phyloP scores from a whole-genome alignment of 1,284 basidiomycete species.

The Boletus mariae region DNA sequence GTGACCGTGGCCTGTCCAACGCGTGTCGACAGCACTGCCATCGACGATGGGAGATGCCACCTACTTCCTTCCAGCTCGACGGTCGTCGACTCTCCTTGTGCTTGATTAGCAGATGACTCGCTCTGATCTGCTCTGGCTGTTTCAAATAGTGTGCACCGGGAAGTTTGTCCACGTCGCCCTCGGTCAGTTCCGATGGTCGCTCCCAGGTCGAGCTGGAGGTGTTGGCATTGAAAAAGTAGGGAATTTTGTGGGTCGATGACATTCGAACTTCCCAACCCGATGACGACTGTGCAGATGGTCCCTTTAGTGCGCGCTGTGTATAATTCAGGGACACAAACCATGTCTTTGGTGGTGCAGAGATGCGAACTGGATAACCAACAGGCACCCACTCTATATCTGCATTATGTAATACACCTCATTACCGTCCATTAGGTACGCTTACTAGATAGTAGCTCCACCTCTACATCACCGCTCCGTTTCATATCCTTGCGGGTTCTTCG shows the following conservation, averaged over 20 bases:
- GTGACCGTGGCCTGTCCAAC: conserved; percentile 70
- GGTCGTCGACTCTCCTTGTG: conserved; percentile 85
- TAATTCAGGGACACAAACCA: conserved; percentile 16
- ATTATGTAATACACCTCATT: conserved; percentile 23
- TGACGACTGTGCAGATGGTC: conserved; percentile 18
- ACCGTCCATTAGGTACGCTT: conserved; percentile 17
- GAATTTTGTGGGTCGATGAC: conserved; percentile 74
- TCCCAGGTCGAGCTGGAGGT: conserved; percentile 84
- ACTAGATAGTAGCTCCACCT: conserved; percentile 6
- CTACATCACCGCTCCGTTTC: conserved; percentile 16
- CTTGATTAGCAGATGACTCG: conserved; percentile 94
- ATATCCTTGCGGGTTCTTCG: conserved; percentile 78
- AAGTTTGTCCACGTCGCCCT: conserved; percentile 59
- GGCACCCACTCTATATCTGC: not conserved
- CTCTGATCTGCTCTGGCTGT: conserved; percentile 70
- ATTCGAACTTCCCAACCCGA: conserved; percentile 77
- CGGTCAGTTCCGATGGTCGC: conserved; percentile 54
- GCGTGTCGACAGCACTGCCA: not conserved
- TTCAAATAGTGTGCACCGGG: conserved; percentile 61
- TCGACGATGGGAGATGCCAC: conserved; percentile 27
- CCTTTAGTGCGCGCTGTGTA: conserved; percentile 6
- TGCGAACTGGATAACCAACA: not conserved
- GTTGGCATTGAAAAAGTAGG: conserved; percentile 85
- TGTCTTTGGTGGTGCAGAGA: conserved; percentile 13
- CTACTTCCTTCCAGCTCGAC: conserved; percentile 88